Evolutionary conservation across 2,329 filamentous ascomycete genomes (phyloP).

Genomic region (Neoscytalidium dimidiatum): DNA sequence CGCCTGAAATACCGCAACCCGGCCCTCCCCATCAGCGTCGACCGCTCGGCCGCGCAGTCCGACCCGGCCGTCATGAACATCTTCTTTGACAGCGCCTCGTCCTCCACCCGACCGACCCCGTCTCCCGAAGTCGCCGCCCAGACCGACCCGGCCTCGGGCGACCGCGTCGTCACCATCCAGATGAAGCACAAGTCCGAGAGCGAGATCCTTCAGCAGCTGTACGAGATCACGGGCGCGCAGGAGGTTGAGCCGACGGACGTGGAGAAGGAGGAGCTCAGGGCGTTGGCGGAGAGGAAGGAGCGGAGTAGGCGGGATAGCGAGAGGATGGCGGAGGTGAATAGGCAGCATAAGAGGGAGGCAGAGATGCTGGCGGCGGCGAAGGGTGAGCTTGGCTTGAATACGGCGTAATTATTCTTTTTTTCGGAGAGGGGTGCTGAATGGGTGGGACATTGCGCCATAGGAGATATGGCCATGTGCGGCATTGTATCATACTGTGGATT

Average conservation of each 20-base stretch:
- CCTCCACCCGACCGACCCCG: conserved; percentile 26
- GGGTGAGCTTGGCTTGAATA: neutral
- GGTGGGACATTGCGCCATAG: neutral
- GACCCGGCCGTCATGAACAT: conserved; percentile 65
- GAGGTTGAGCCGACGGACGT: conserved; percentile 59
- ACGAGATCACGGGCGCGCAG: conserved; percentile 63
- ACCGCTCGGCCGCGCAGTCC: conserved; percentile 58
- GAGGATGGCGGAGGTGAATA: conserved; percentile 54
- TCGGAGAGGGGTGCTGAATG: neutral
- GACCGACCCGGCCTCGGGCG: conserved; percentile 27
- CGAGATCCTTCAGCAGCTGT: conserved; percentile 64
- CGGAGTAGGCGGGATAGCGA: conserved; percentile 58
- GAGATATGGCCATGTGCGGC: neutral
- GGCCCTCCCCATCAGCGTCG: conserved; percentile 76
- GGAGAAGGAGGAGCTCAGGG: conserved; percentile 60
- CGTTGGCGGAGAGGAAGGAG: conserved; percentile 57
- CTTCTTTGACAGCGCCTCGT: conserved; percentile 52
- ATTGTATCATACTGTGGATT: conserved; percentile 7
- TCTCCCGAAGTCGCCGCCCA: conserved; percentile 26
- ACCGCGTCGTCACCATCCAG: conserved; percentile 46
- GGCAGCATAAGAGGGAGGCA: conserved; percentile 64
- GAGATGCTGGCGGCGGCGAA: conserved; percentile 49
- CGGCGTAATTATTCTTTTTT: neutral
- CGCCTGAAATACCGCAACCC: conserved; percentile 96
- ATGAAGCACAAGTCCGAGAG: conserved; percentile 65